phyloP scores from a whole-genome alignment of 345 rosid genomes.

The Eucalyptus guilfoylei region DNA sequence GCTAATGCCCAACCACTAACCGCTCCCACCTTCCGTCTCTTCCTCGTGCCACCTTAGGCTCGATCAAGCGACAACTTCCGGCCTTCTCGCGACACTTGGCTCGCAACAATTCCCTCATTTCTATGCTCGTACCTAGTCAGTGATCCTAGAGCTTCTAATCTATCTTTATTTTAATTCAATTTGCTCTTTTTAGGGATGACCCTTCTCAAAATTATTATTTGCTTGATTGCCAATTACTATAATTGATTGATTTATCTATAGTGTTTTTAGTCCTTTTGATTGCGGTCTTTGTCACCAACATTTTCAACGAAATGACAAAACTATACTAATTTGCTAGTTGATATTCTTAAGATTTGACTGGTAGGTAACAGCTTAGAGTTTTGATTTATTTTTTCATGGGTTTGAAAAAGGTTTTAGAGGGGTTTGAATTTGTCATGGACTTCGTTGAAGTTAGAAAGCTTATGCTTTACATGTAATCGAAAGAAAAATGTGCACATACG shows the following conservation, averaged over 20 bases:
- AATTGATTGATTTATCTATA: background rate
- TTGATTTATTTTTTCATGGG: background rate
- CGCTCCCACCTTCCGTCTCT: background rate
- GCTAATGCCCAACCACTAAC: background rate
- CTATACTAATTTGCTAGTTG: background rate
- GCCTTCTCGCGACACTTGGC: background rate
- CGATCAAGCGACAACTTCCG: background rate
- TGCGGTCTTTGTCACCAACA: background rate
- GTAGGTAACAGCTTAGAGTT: background rate
- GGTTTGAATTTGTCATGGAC: too few relatives aligned
- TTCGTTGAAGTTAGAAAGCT: background rate
- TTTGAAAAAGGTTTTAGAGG: background rate
- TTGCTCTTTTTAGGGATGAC: background rate
- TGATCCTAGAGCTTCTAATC: background rate
- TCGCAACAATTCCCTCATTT: background rate
- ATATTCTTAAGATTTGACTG: background rate
- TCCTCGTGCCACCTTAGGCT: background rate
- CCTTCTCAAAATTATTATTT: background rate
- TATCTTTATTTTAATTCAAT: background rate
- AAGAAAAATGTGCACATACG: background rate
- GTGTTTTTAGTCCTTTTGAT: background rate
- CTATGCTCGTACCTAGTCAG: background rate
- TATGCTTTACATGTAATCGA: background rate
- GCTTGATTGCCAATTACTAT: background rate
- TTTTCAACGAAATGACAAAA: background rate